Conservation (phyloP, 768 basidiomycete species). For the Lactarius trivialis region DNA sequence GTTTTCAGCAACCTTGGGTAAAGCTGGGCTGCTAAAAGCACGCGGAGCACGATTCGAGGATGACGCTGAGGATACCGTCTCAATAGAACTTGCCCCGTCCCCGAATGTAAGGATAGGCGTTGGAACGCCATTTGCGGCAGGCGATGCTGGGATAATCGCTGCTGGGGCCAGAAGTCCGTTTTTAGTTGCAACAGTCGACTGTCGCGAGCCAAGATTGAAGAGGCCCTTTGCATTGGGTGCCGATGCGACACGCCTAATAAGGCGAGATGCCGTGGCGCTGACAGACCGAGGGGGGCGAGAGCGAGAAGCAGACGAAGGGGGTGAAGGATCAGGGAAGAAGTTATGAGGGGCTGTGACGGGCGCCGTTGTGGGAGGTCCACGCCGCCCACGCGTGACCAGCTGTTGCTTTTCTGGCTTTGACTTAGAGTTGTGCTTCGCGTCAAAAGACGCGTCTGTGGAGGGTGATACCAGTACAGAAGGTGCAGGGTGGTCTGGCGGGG, state of each 20-base stretch:
- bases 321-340: slow-evolving; percentile 36
- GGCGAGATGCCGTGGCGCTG: slow-evolving; percentile 72
- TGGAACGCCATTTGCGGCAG: slow-evolving; percentile 42
- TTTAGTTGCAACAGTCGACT: slow-evolving; percentile 49
- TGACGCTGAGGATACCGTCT: slow-evolving; percentile 72
- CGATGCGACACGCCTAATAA: slow-evolving; percentile 92
- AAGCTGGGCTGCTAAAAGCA: slow-evolving; percentile 29
- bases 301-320: slow-evolving; percentile 31
- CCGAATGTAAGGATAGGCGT: slow-evolving; percentile 31
- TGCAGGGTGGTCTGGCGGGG: slow-evolving; percentile 21
- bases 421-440: slow-evolving; percentile 22
- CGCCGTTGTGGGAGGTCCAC: slow-evolving; percentile 40
- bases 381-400: slow-evolving; percentile 24
- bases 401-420: slow-evolving; percentile 31
- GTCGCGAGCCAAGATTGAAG: slow-evolving; percentile 57
- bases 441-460: slow-evolving; percentile 17
- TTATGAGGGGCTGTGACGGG: slow-evolving; percentile 39
- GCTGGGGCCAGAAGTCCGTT: slow-evolving; percentile 75
- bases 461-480: slow-evolving; percentile 25
- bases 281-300: slow-evolving; percentile 60
- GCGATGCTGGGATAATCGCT: slow-evolving; percentile 51
- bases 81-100: slow-evolving; percentile 62
- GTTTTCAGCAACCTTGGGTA: slow-evolving; percentile 41
- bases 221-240: slow-evolving; percentile 95
- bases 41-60: slow-evolving; percentile 46